Base-by-base conservation (phyloP, 345 rosid species). In the Erodium maritimum region DNA sequence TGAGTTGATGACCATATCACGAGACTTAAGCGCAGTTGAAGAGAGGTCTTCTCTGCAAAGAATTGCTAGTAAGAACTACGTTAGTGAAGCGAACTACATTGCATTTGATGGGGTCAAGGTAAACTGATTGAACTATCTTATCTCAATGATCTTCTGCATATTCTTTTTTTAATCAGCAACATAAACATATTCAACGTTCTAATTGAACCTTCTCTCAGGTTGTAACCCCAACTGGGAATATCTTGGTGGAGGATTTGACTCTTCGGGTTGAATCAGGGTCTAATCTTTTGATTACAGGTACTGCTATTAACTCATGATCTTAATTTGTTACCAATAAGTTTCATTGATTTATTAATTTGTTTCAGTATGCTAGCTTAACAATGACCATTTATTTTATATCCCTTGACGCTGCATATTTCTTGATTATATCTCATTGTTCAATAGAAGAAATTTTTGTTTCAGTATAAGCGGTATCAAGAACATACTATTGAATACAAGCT, bases 221-320 rank as follows among this genome's bases (percentile, higher is more conserved):
- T 80, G 97, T 87, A 58, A 94, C 99, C 45, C 99, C 99, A 52
- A 90, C 84, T 50, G 90, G 84, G 21, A 90, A 90, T 75, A 81
- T 83, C 68, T 81, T 94, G 84, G 99, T 94, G 69, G 75, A 90
- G 77, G 91, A 90, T 78, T 83, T 94, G 71, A 79, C 76, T 64
- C 82, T 94, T 68, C 84, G 72, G 78, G 88, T 94, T 67, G 91
- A 83, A 70, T 74, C 91, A 55, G 96, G 99, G 59, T 90, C 96
- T 62, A 94, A 94, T 79, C 89, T 94, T 60, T 71, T 94, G 78
- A 94, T 94, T 66, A 94, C 99, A 83, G 99, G 99, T 94, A 75
- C 58, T 5, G 63, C 67, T 56, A 25, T 24, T 55, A 22, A 53
- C 64, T 56, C 42, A 65, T 60, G 52, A 42, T 54, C 58, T 34